Evolutionary conservation across 768 basidiomycete genomes (phyloP).

Genomic region (Inosperma sp.): DNA sequence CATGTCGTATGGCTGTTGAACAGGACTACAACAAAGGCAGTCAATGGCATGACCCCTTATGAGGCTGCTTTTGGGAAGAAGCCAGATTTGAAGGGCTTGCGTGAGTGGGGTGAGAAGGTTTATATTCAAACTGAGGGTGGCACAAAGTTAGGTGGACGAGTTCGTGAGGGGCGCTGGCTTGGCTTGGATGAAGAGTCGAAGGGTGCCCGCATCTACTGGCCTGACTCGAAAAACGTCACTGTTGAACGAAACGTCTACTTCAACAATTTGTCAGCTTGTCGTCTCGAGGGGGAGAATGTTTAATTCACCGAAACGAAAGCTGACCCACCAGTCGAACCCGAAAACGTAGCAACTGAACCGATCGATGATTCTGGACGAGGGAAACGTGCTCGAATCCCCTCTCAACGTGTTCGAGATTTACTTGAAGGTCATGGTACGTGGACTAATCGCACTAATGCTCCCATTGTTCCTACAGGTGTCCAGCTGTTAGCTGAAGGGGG

Average conservation of each 20-base stretch:
- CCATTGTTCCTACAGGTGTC: neutral
- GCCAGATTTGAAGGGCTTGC: constrained; percentile 21
- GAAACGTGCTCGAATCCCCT: neutral
- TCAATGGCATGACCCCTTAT: constrained; percentile 19
- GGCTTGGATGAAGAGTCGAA: constrained; percentile 14
- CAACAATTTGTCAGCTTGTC: neutral
- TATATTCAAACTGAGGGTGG: constrained; percentile 13
- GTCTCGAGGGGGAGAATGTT: neutral
- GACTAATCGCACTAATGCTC: neutral
- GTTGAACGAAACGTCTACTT: constrained; percentile 10
- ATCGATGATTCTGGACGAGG: neutral
- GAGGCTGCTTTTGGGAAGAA: constrained; percentile 8
- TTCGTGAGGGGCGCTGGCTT: constrained; percentile 15
- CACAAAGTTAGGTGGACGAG: constrained; percentile 10
- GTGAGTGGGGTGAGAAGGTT: constrained; percentile 24
- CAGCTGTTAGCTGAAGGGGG: neutral
- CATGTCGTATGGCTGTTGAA: constrained; percentile 38
- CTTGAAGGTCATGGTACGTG: neutral
- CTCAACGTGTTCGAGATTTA: neutral
- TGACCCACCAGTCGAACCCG: neutral
- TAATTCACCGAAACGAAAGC: constrained; percentile 1
- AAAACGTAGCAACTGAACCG: neutral
- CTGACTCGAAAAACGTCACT: too few species aligned
- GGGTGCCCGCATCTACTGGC: too few species aligned
- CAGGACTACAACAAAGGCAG: constrained; percentile 22